Percentiles rank a stretch among this genome's conserved stretches.
These are phyloP conservation scores for Cryphonectria parasitica DNA, from an alignment of 2,329 filamentous ascomycete species.

Conservation along the genomic window DNA sequence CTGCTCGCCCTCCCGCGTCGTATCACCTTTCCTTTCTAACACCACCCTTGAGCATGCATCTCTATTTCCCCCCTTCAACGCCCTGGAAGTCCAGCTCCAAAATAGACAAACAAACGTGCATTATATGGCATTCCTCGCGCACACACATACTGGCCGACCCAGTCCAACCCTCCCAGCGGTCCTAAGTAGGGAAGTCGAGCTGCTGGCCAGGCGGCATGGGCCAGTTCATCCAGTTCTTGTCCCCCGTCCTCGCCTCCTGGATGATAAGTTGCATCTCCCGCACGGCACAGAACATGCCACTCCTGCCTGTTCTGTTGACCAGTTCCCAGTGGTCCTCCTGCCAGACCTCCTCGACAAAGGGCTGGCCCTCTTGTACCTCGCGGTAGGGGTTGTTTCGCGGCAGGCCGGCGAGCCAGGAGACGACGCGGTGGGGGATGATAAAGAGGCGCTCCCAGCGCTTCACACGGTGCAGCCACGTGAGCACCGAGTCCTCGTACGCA, in stretches of 20 bases:
- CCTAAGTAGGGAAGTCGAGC: constrained; percentile 38
- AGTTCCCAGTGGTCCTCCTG: constrained; percentile 45
- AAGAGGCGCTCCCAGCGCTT: constrained; percentile 70
- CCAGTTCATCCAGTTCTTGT: constrained; percentile 42
- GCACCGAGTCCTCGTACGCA: constrained; percentile 63
- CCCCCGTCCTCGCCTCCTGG: constrained; percentile 35
- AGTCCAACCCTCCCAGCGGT: neutral
- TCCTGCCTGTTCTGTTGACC: constrained; percentile 49
- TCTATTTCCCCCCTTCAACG: neutral
- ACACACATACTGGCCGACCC: neutral
- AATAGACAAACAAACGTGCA: neutral
- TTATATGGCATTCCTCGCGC: neutral
- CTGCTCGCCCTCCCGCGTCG: neutral
- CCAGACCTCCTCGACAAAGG: constrained; percentile 57
- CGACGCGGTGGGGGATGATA: constrained; percentile 59
- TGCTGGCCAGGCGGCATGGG: constrained; percentile 41
- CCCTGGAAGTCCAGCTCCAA: neutral
- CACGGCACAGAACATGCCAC: constrained; percentile 60
- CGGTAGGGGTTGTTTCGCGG: constrained; percentile 66
- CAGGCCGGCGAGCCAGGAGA: constrained; percentile 59
- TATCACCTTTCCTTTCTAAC: neutral
- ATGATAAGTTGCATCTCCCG: constrained; percentile 51
- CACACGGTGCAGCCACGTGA: constrained; percentile 62
- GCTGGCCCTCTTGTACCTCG: constrained; percentile 60
- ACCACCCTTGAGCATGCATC: neutral